Percentiles rank a stretch among this genome's conserved stretches.
Evolutionary conservation across 192 early-diverging fungal species (phyloP).

Genomic region (Mortierella alpina): DNA sequence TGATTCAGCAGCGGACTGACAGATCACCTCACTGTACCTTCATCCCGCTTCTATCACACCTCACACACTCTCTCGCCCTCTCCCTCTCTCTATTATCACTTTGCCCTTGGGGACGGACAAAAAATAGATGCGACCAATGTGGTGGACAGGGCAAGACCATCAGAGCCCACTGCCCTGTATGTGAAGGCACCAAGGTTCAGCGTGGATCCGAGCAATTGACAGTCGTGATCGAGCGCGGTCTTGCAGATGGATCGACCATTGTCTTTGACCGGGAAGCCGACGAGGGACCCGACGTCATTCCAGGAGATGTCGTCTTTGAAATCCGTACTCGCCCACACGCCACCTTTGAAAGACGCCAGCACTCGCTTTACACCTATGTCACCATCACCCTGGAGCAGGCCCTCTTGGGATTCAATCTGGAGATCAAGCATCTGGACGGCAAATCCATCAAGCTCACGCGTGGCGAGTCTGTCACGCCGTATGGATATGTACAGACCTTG

Average conservation of each 20-base stretch:
- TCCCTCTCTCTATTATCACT: slow-evolving; percentile 5
- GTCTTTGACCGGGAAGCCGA: slow-evolving; percentile 91
- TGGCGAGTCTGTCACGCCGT: slow-evolving; percentile 61
- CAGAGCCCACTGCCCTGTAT: slow-evolving; percentile 81
- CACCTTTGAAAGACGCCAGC: slow-evolving; percentile 79
- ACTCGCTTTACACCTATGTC: slow-evolving; percentile 81
- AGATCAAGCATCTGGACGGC: slow-evolving; percentile 85
- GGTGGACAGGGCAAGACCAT: slow-evolving; percentile 91
- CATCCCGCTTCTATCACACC: neutral
- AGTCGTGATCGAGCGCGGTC: slow-evolving; percentile 85
- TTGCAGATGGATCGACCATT: slow-evolving; percentile 70
- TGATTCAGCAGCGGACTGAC: neutral
- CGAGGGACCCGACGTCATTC: slow-evolving; percentile 87
- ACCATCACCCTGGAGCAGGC: slow-evolving; percentile 82
- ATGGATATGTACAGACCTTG: slow-evolving; percentile 84
- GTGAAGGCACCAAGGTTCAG: slow-evolving; percentile 87
- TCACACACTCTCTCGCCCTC: neutral
- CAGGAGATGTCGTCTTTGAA: slow-evolving; percentile 90
- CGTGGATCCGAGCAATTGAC: slow-evolving; percentile 85
- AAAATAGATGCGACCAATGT: slow-evolving; percentile 83
- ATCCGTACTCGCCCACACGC: slow-evolving; percentile 76
- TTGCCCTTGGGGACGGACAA: neutral
- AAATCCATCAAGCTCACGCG: slow-evolving; percentile 74
- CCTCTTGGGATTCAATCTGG: slow-evolving; percentile 82
- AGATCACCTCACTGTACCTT: neutral